Base-by-base conservation (phyloP, 2,329 filamentous ascomycete species). In the Cryoendolithus antarcticus region DNA sequence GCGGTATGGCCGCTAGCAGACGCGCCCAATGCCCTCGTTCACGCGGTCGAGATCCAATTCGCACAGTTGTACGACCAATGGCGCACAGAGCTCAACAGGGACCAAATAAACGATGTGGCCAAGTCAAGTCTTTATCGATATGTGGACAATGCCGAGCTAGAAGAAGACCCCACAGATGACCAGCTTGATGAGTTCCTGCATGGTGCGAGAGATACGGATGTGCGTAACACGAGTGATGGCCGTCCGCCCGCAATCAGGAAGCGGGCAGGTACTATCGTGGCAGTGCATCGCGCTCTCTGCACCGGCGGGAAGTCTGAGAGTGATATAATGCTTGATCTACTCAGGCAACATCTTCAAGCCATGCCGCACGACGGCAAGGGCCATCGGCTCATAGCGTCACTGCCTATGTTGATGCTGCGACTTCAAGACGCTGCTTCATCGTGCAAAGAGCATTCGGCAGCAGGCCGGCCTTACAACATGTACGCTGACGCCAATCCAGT, bases 151-250 rank as follows among this genome's bases (percentile, higher is more conserved):
- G 65, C 75, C 30, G 82, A 88, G 44, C 80, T 88, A 35, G 77
- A 84, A 47, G 82, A 93, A 40, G 80, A 82, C 50, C 67, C 74
- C 7, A 76, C 86, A 38, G 73, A 80, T 45, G 74, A 81, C 40
- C 83, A 91, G 46, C 80, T 94, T 47, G 71, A 79, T 12, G 73
- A 82, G 46, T 65, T 96, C 5, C 96, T 96, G 63, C 89, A 89
- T 1, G 77, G 83, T 9, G 70, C 72, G 1, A 69, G 71, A 12
- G 35, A 39, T 21, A 30, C 27, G 15, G 34, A 37, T 30, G 32
- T 30, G 3, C 27, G 24, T 6, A 19, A 11, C 19, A 35, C 19
- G 13, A 38, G 4, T 27, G 24, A 11, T 34, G 34, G 11, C 15
- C 11, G 11, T 7, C 21, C 7, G n/a, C 6, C 32, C 24, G 8